A percentile compares a stretch with the other conserved stretches of the same genome.
phyloP scores from a whole-genome alignment of 305 asterid species.

The Euphrasia arctica region DNA sequence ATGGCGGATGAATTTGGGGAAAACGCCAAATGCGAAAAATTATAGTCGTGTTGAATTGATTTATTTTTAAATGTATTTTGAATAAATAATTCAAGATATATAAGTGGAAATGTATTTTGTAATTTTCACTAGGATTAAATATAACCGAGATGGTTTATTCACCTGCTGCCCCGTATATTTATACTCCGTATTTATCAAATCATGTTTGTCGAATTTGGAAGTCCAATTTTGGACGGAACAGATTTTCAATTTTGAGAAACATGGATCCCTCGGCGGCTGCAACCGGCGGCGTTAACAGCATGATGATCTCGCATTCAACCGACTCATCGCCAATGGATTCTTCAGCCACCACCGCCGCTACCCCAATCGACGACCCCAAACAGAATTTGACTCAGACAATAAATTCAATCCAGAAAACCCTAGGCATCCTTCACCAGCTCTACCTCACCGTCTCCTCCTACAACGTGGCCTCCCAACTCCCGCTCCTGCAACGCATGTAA shows the following conservation, averaged over 20 bases:
- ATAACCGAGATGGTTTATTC: too few relatives aligned
- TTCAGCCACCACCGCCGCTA: conserved; percentile 40
- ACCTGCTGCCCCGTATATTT: too few relatives aligned
- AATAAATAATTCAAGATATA: too few relatives aligned
- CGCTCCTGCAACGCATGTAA: conserved; percentile 86
- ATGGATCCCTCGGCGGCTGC: conserved; percentile 9
- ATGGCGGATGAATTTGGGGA: not conserved
- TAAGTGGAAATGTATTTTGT: too few relatives aligned
- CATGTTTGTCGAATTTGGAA: too few relatives aligned
- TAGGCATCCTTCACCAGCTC: conserved; percentile 84
- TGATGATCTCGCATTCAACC: conserved; percentile 36
- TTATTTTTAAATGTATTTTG: too few relatives aligned
- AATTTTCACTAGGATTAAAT: too few relatives aligned
- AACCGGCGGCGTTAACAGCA: not conserved
- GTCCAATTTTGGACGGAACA: not conserved
- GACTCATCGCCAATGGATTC: conserved; percentile 70
- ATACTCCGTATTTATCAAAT: too few relatives aligned
- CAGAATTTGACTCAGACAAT: conserved; percentile 64
- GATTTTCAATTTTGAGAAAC: not conserved
- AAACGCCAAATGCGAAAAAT: too few relatives aligned
- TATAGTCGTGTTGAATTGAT: too few relatives aligned
- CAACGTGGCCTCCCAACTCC: conserved; percentile 73
- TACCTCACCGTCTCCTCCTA: conserved; percentile 86
- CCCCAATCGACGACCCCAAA: conserved; percentile 56
- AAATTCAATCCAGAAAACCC: conserved; percentile 72